Base-by-base conservation (phyloP, 495 filamentous ascomycete genomes). In the Acidomyces sp. region DNA sequence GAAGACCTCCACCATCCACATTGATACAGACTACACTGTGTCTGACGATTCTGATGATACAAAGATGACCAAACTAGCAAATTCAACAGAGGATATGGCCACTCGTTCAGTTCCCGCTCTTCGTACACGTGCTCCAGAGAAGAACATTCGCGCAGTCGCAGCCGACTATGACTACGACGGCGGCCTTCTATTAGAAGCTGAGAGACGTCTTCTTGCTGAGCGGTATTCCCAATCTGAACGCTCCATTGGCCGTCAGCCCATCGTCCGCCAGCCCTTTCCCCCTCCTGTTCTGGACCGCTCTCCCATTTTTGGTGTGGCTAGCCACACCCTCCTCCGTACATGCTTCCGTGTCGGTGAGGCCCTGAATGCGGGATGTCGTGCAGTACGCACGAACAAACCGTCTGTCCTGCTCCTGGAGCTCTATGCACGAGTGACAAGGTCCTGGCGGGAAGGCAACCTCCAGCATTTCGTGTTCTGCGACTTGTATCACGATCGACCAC, bases 321-420 rank as follows among this genome's bases (percentile, higher is more conserved):
- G 65, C 25, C 42, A 56, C 11, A 60, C 49, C 2, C 30, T 68
- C 10, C 56, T 78, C 3, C 67, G 72, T 25, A 72, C 68, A 2
- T 79, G 74, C 45, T 81, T 81, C 51, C 68, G 72, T 6, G 63
- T 74, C 32, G 73, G 70, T 13, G 68, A 75, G 39, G 64, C 75
- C 30, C 41, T 78, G 15, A 58, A 57, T 21, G 48, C 51, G 49
- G 66, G 62, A 26, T 53, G 48, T 25, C 57, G 65, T 29, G 66
- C 64, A 32, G 55, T 52, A 4, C 55, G 57, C 22, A 55, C 57
- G 30, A 45, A 61, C 2, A 65, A 67, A 31, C 60, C 66, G 33
- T n/a, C n/a, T n/a, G n/a, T n/a, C n/a, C 62, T 64, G 11, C 45
- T 74, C 0, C 62, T 78, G 29, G 76, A 79, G 52, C 49, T 79